Conservation (phyloP, 768 basidiomycete species). For the Lentinula aciculospora region DNA sequence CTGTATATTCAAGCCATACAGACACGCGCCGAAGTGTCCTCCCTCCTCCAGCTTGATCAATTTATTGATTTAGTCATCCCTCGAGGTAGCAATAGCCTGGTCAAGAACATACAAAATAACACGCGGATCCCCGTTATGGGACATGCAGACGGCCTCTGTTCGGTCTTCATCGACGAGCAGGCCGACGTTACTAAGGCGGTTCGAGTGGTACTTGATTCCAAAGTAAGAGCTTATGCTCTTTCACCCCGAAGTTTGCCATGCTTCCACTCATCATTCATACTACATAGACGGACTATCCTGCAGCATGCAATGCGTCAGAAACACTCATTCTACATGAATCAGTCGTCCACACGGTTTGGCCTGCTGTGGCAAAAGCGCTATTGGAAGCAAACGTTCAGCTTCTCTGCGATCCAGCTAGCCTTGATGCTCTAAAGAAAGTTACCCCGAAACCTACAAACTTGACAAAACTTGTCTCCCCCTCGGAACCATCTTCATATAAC, state of each 20-base stretch:
- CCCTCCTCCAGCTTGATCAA: conserved; percentile 77
- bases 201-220: conserved; percentile 82
- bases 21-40: conserved; percentile 86
- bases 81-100: conserved; percentile 87
- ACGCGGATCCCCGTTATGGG: conserved; percentile 98
- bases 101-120: conserved; percentile 80
- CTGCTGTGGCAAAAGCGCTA: conserved; percentile 66
- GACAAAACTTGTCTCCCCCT: conserved; percentile 41
- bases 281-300: conserved; percentile 82
- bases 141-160: conserved; percentile 94
- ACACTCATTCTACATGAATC: conserved; percentile 82
- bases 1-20: conserved; percentile 91
- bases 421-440: conserved; percentile 43
- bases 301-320: conserved; percentile 93
- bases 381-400: conserved; percentile 67
- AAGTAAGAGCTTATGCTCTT: conserved; percentile 44
- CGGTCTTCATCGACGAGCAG: conserved; percentile 80
- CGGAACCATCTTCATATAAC: conserved; percentile 61
- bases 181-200: conserved; percentile 78
- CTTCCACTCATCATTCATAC: not conserved
- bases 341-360: conserved; percentile 74
- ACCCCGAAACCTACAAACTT: conserved; percentile 32
- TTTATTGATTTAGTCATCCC: conserved; percentile 98
- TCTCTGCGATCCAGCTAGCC: conserved; percentile 68
- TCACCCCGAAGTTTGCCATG: not conserved